These are phyloP conservation scores for Pinus tabuliformis DNA, from an alignment of 75 land plant genomes.

Conservation along the genomic window DNA sequence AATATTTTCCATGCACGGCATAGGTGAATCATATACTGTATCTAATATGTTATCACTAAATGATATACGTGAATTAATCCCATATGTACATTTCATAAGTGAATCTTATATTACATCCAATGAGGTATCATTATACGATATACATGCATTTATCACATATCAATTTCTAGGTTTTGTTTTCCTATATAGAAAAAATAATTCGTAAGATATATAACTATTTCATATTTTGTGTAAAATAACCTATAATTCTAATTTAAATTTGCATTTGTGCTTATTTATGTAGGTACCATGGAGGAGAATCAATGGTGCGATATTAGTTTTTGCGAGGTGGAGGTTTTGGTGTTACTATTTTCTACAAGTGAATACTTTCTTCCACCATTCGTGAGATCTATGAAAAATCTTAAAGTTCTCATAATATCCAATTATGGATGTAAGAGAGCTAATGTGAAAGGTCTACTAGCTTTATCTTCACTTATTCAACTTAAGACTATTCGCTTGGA, in stretches of 20 bases:
- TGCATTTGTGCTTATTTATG: not conserved
- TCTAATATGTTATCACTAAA: no score
- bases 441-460: slow-evolving; percentile 20
- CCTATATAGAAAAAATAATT: no score
- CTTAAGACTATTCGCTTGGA: slow-evolving; percentile 57
- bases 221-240: no score
- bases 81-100: no score
- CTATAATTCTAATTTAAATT: not conserved
- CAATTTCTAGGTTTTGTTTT: no score
- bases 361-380: slow-evolving; percentile 53
- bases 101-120: no score
- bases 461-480: slow-evolving; percentile 23
- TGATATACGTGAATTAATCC: no score
- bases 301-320: slow-evolving; percentile 48
- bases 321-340: slow-evolving; percentile 39
- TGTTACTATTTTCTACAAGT: slow-evolving; percentile 38
- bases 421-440: slow-evolving; percentile 31
- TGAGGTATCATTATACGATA: no score
- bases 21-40: no score
- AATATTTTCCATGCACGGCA: no score
- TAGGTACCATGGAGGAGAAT: slow-evolving; percentile 54
- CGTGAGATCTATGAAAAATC: slow-evolving; percentile 43
- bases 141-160: no score
- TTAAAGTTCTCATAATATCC: slow-evolving; percentile 39
- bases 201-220: no score